Evolutionary conservation across 2,329 filamentous ascomycete genomes (phyloP).

Genomic region (Cytospora piceae): DNA sequence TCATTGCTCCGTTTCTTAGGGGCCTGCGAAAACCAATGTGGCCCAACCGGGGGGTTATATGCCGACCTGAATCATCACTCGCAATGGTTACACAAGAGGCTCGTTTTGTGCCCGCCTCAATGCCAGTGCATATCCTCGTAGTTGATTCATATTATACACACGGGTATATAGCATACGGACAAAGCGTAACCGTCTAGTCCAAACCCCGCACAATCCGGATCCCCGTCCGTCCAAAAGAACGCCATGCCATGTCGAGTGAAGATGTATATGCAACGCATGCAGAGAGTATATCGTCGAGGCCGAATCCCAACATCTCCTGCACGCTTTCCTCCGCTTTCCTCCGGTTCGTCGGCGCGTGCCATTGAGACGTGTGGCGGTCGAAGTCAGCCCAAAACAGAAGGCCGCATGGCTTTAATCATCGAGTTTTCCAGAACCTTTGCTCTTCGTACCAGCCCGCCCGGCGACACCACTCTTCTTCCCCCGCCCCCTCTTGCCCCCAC

Average conservation of each 20-base stretch:
- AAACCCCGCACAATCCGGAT: conserved; percentile 6
- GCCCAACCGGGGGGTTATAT: too few species aligned
- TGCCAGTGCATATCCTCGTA: neutral
- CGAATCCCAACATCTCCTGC: neutral
- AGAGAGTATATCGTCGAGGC: conserved; percentile 4
- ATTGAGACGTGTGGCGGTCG: neutral
- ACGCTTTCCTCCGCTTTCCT: neutral
- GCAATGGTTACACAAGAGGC: too few species aligned
- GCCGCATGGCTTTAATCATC: neutral
- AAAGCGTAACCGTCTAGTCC: conserved; percentile 17
- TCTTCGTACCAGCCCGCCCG: neutral
- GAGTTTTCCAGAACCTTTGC: neutral
- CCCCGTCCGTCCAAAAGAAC: conserved; percentile 20
- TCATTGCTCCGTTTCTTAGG: too few species aligned
- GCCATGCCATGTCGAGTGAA: conserved; percentile 31
- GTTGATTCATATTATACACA: conserved; percentile 23
- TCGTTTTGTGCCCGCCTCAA: neutral
- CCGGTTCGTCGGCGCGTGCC: neutral
- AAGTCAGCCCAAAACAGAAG: neutral
- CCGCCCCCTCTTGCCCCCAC: neutral
- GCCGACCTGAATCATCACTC: neutral
- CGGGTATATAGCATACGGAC: conserved; percentile 13
- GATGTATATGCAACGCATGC: conserved; percentile 27
- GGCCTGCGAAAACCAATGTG: too few species aligned
- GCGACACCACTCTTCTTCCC: neutral